Conservation (phyloP, 2,329 filamentous ascomycete genomes). For the Sarocladium oryzae region DNA sequence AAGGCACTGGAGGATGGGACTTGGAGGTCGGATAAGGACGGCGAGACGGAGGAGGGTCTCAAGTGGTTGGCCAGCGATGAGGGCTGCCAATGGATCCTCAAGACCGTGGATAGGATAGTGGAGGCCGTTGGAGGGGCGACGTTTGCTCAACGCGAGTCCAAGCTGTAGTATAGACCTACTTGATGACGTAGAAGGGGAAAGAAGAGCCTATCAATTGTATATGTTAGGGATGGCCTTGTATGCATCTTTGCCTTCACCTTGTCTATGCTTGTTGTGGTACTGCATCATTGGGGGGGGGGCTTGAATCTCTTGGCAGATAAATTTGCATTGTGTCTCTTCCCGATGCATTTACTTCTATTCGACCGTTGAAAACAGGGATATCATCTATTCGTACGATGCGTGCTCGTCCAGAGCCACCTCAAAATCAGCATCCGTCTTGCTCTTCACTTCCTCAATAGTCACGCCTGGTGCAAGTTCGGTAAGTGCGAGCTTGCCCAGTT, state of each 20-base stretch:
- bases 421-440: slow-evolving; percentile 66
- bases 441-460: slow-evolving; percentile 59
- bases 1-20: slow-evolving; percentile 68
- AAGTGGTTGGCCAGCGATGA: slow-evolving; percentile 38
- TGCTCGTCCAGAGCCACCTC: slow-evolving; percentile 29
- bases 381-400: slow-evolving; percentile 5
- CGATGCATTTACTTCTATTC: no score
- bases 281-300: no score
- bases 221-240: no score
- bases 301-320: no score
- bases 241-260: no score
- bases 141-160: slow-evolving; percentile 22
- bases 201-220: no score
- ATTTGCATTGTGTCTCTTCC: no score
- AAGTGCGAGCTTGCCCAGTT: slow-evolving; percentile 55
- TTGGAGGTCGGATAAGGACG: slow-evolving; percentile 30
- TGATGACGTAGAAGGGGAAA: background rate
- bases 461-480: slow-evolving; percentile 67
- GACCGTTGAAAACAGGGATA: background rate
- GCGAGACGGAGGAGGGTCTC: slow-evolving; percentile 27
- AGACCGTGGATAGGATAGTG: slow-evolving; percentile 36
- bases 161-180: background rate
- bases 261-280: no score
- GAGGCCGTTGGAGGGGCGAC: slow-evolving; percentile 37
- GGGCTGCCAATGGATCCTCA: slow-evolving; percentile 40